Percentiles rank a stretch among this genome's conserved stretches.
These are phyloP conservation scores for Viola odorata DNA, from an alignment of 345 rosid genomes.

Conservation along the genomic window DNA sequence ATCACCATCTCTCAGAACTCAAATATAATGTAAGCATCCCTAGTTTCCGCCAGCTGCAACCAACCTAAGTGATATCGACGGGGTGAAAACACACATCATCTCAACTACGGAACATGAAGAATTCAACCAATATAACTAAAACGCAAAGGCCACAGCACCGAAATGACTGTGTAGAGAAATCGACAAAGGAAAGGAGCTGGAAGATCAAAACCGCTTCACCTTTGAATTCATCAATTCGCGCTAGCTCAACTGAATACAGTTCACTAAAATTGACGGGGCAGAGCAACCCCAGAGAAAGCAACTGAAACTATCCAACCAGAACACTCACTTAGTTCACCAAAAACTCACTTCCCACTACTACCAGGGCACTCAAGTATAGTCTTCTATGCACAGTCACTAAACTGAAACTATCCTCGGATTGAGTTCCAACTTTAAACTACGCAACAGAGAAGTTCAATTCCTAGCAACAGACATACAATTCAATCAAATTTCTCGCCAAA, in stretches of 20 bases:
- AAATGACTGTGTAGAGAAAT: neutral
- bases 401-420: no score
- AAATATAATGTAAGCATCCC: conserved; percentile 10
- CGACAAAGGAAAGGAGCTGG: neutral
- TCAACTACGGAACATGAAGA: conserved; percentile 12
- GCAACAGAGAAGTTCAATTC: neutral
- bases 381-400: conserved; percentile 15
- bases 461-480: conserved; percentile 8
- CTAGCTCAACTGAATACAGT: conserved; percentile 10
- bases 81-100: neutral
- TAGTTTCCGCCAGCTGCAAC: conserved; percentile 2
- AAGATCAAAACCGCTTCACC: conserved; percentile 1
- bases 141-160: neutral
- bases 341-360: conserved; percentile 5
- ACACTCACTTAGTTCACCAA: conserved; percentile 3
- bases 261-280: conserved; percentile 5
- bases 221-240: neutral
- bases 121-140: conserved; percentile 2
- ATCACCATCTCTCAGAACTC: conserved; percentile 12
- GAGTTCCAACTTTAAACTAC: conserved; percentile 1
- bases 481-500: conserved; percentile 6
- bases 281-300: conserved; percentile 3
- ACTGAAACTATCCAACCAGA: neutral
- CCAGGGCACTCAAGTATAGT: conserved; percentile 1
- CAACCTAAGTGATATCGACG: neutral